Percentiles rank a stretch among this genome's conserved stretches.
phyloP scores from a whole-genome alignment of 345 rosid genomes.

The Dipteronia sinensis region DNA sequence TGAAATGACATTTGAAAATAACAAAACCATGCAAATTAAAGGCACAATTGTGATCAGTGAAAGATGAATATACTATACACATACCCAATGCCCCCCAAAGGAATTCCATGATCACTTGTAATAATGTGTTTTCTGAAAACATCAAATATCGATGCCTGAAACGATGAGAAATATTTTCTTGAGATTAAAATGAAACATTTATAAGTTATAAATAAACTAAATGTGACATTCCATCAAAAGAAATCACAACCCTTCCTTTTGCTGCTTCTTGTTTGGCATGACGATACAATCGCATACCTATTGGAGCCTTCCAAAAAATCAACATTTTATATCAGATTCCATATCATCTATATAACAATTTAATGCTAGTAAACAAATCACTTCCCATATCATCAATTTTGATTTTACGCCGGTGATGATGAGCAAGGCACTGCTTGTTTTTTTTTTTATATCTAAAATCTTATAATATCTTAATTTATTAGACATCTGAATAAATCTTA shows the following conservation, averaged over 20 bases:
- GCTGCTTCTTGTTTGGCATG: conserved; percentile 54
- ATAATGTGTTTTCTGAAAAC: conserved; percentile 45
- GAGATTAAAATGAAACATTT: background rate
- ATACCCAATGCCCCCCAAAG: conserved; percentile 85
- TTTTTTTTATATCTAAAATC: no score
- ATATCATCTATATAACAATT: background rate
- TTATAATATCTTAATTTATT: no score
- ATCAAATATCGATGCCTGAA: conserved; percentile 58
- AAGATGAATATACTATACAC: conserved; percentile 14
- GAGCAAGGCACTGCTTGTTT: no score
- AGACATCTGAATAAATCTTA: no score
- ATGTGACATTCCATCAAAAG: background rate
- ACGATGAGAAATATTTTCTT: conserved; percentile 5
- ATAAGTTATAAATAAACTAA: background rate
- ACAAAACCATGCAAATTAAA: background rate
- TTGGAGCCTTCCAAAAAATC: conserved; percentile 47
- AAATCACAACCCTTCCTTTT: conserved; percentile 60
- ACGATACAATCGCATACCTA: conserved; percentile 60
- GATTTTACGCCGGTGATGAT: background rate
- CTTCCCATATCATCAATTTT: background rate
- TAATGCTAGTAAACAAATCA: no score
- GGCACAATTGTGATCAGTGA: background rate
- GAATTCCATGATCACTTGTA: conserved; percentile 67
- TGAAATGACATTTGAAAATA: background rate
- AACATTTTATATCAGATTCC: background rate